Percentiles rank a stretch among this genome's conserved stretches.
phyloP scores from a whole-genome alignment of 345 rosid genomes.

The Populus ilicifolia region DNA sequence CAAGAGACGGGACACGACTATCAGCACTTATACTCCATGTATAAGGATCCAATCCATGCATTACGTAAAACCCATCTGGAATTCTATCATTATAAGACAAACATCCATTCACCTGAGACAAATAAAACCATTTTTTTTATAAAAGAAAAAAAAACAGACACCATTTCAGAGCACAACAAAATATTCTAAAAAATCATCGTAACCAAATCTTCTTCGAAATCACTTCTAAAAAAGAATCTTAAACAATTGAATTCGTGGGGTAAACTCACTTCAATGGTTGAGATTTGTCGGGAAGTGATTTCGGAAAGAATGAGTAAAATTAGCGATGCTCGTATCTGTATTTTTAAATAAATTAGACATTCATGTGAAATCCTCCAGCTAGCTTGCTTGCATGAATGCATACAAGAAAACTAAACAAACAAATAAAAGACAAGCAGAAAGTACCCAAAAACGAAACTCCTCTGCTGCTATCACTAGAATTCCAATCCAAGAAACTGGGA shows the following conservation, averaged over 20 bases:
- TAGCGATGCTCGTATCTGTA: too few species aligned
- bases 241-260: background rate
- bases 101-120: slow-evolving; percentile 25
- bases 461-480: background rate
- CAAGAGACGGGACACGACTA: slow-evolving; percentile 20
- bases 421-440: background rate
- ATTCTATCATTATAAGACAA: slow-evolving; percentile 21
- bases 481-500: slow-evolving; percentile 12
- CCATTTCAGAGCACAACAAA: too few species aligned
- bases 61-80: slow-evolving; percentile 28
- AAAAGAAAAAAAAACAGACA: background rate
- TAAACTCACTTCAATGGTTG: background rate
- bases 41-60: slow-evolving; percentile 31
- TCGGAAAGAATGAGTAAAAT: too few species aligned
- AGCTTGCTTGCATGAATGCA: background rate
- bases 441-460: slow-evolving; percentile 25
- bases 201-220: background rate
- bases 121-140: background rate
- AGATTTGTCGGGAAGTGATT: too few species aligned
- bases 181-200: background rate
- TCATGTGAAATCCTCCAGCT: too few species aligned
- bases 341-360: too few species aligned
- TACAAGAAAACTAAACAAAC: background rate
- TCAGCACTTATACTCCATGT: slow-evolving; percentile 26
- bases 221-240: background rate